A percentile compares a stretch with the other conserved stretches of the same genome.
These are phyloP conservation scores for Echinosphaeria canescens DNA, from an alignment of 2,329 filamentous ascomycete species.

Conservation along the genomic window DNA sequence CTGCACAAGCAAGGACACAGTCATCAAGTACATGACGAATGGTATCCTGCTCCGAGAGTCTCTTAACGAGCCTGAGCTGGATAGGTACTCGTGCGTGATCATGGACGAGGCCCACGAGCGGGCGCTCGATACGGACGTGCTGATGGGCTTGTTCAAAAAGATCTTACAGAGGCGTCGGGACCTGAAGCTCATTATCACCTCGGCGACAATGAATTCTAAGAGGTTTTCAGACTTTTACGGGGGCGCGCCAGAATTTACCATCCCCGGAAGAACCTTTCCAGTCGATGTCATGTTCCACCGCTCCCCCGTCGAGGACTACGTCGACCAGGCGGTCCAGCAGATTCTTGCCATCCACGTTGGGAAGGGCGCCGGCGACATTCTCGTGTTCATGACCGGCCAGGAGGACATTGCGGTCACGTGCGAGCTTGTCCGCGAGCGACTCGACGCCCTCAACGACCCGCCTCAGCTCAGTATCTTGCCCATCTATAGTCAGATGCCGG, in stretches of 20 bases:
- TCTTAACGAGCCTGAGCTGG: slow-evolving; percentile 75
- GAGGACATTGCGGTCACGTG: slow-evolving; percentile 97
- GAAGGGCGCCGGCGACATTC: slow-evolving; percentile 77
- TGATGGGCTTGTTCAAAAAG: slow-evolving; percentile 97
- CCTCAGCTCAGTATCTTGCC: slow-evolving; percentile 87
- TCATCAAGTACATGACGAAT: slow-evolving; percentile 99
- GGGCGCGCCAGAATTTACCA: slow-evolving; percentile 88
- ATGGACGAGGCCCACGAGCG: slow-evolving; percentile 99
- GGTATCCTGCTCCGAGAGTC: slow-evolving; percentile 88
- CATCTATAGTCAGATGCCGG: slow-evolving; percentile 99
- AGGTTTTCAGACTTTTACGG: slow-evolving; percentile 93
- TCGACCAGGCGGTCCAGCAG: slow-evolving; percentile 91
- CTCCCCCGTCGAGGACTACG: slow-evolving; percentile 92
- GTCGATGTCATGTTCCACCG: slow-evolving; percentile 93
- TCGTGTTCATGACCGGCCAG: slow-evolving; percentile 98
- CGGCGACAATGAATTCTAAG: slow-evolving; percentile 96
- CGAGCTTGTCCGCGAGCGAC: slow-evolving; percentile 70
- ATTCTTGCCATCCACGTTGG: slow-evolving; percentile 91
- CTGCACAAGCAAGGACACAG: slow-evolving; percentile 84
- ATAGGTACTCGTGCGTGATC: slow-evolving; percentile 94
- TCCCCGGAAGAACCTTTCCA: slow-evolving; percentile 88
- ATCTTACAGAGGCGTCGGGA: slow-evolving; percentile 76
- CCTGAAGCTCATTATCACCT: slow-evolving; percentile 91
- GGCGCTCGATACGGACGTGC: slow-evolving; percentile 86
- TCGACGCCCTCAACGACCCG: slow-evolving; percentile 80